A percentile compares a stretch with the other conserved stretches of the same genome.
Conservation (phyloP, 768 basidiomycete species). For the Lactarius sp. region DNA sequence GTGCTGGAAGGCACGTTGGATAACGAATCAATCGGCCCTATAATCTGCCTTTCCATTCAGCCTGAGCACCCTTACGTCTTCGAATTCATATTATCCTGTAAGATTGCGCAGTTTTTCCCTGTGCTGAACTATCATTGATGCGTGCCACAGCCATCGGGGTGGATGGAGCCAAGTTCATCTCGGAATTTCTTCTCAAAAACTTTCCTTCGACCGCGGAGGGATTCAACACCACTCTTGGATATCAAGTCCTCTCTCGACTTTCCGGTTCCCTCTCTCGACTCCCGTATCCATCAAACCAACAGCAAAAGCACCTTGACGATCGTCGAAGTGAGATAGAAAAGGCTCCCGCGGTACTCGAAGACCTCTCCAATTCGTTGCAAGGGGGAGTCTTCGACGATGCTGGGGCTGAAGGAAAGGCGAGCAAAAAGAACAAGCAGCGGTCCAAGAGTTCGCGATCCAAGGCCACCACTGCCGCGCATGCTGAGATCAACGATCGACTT, state of each 20-base stretch:
- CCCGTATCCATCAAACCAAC: conserved; percentile 4
- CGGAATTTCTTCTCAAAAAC: neutral
- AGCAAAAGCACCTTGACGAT: neutral
- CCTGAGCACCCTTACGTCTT: conserved; percentile 3
- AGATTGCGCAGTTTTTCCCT: neutral
- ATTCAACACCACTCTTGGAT: neutral
- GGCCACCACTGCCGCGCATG: neutral
- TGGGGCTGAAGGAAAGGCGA: neutral
- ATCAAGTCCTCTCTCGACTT: conserved; percentile 9
- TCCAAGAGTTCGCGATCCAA: neutral
- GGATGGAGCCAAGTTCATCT: neutral
- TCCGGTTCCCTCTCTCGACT: neutral
- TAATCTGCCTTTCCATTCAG: conserved; percentile 6
- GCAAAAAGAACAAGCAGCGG: neutral
- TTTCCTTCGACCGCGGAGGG: neutral
- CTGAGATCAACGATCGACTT: conserved; percentile 1
- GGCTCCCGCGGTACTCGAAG: conserved; percentile 1
- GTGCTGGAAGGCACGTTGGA: conserved; percentile 13
- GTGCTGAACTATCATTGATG: neutral
- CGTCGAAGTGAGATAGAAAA: neutral
- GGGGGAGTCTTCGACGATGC: neutral
- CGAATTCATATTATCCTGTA: conserved; percentile 18
- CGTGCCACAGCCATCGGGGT: conserved; percentile 3
- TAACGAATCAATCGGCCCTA: conserved; percentile 7
- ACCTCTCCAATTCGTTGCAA: conserved; percentile 4